phyloP scores from a whole-genome alignment of 345 rosid species.

The Hibiscus tridactylites region DNA sequence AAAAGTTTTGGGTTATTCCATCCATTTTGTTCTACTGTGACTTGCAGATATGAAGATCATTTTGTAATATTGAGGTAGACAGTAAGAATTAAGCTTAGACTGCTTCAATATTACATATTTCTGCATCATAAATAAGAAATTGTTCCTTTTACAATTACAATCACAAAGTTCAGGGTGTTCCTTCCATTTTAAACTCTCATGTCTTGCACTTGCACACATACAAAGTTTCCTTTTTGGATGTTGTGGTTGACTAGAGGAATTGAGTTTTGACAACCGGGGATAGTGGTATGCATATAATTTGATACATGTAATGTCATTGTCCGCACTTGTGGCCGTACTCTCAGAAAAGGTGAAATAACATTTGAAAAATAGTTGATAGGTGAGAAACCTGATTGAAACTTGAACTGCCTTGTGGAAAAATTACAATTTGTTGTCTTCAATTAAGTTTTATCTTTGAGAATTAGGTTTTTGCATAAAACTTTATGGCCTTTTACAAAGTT shows the following conservation, averaged over 20 bases:
- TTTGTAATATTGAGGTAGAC: background rate
- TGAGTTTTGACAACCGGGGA: background rate
- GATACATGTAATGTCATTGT: background rate
- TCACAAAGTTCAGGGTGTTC: background rate
- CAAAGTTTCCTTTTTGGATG: background rate
- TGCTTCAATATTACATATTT: background rate
- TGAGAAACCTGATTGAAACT: background rate
- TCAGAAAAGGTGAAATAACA: background rate
- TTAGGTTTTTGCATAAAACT: background rate
- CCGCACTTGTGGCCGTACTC: background rate
- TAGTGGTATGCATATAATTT: background rate
- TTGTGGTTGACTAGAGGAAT: background rate
- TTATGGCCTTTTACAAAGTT: background rate
- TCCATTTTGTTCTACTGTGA: constrained; percentile 1
- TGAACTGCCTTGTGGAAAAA: background rate
- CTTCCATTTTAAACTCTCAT: background rate
- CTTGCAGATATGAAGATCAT: background rate
- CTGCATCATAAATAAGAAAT: constrained; percentile 2
- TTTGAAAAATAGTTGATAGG: background rate
- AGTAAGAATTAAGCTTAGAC: background rate
- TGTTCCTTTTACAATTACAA: background rate
- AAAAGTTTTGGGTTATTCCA: background rate
- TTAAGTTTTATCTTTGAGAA: background rate
- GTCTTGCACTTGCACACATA: background rate
- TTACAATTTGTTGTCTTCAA: background rate